Evolutionary conservation across 805 yeast genomes (phyloP), one percentile per base, ranked within the genome.

Genomic region (Jamesozyma rosinii): DNA sequence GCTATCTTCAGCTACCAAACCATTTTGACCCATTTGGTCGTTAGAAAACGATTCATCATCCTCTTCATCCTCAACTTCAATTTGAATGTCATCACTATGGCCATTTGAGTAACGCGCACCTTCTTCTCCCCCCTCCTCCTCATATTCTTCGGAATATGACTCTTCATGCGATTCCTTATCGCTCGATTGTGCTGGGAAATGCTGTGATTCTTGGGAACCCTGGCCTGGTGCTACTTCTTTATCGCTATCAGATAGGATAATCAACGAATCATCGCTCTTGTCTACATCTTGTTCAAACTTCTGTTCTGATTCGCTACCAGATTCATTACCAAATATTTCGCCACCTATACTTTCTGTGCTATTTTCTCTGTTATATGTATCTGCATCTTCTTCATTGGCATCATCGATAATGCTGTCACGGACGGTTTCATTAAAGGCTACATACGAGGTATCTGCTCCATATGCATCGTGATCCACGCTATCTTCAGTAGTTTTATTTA

Each of bases 391-490:
- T 8, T 24, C 11, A 24, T 24, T 24, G 11, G 6, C 11, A 30
- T 44, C 42, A 41, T 45, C 46, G 11, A 47, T 46, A 24, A 49
- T 34, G 31, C 50, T 47, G 38, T 52, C 44, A 22, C 41, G 44
- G 17, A 51, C 32, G 6, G 51, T 44, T n/a, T 52, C 53, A 19
- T 54, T 47, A 27, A 42, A 42, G 30, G 47, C 44, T 36, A 48
- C 49, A 34, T 46, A 50, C 2, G 57, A 50, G 6, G 54, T 53
- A 38, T 53, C 55, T 3, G 52, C 48, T 5, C 52, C 56, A 37
- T 47, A 44, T 4, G 38, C 42, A 14, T 45, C 43, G 2, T 31
- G 17, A n/a, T 18, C 11, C 15, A n/a, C 36, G 4, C 32, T 32
- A 24, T 24, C 11, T 24, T 11, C 29, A 14, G 15, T 33, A 15